Evolutionary conservation across 495 filamentous ascomycete species (phyloP), one percentile per base, ranked within the genome.

Genomic region (Sordaria brevicollis): DNA sequence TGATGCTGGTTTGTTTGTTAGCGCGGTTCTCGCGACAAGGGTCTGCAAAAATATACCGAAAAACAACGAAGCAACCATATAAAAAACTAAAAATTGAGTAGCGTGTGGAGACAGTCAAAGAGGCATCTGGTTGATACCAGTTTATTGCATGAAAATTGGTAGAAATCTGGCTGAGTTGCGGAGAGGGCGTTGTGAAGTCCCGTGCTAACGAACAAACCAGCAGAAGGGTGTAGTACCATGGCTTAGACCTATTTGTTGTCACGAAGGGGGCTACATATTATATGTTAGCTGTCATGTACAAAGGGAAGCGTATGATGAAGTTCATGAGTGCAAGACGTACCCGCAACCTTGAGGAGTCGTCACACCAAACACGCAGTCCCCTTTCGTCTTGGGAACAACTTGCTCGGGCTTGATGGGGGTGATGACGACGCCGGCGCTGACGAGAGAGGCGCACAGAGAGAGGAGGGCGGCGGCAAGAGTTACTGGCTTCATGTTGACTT

Each of bases 331-430:
- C 65, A 35, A 65, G 34, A 80, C 82, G 71, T 67, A 85, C 83
- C 77, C 82, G 80, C 83, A 85, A 41, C 83, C 82, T 68, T 75
- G 74, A 25, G 82, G 83, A 13, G 83, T 84, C 0, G 78, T 77
- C n/a, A 83, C 77, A 65, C 83, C 83, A 71, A 83, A 83, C 76
- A 80, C 83, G 72, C 83, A 85, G 71, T 85, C 83, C 29, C 77
- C 82, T 21, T 68, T 19, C 6, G 72, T 66, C 69, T 76, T 81
- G 49, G 76, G 70, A 11, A 85, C 79, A 69, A 85, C 76, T 77
- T 84, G 82, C 49, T 84, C 76, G 25, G 69, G 70, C 41, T 35
- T 70, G 76, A 85, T 80, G 57, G 82, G 82, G 15, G 80, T 82
- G 73, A 81, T 79, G 66, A 85, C 81, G 25, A 85, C 76, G 66